These are phyloP conservation scores for Epichloe bromicola DNA, from an alignment of 2,329 filamentous ascomycete genomes.

Conservation along the genomic window DNA sequence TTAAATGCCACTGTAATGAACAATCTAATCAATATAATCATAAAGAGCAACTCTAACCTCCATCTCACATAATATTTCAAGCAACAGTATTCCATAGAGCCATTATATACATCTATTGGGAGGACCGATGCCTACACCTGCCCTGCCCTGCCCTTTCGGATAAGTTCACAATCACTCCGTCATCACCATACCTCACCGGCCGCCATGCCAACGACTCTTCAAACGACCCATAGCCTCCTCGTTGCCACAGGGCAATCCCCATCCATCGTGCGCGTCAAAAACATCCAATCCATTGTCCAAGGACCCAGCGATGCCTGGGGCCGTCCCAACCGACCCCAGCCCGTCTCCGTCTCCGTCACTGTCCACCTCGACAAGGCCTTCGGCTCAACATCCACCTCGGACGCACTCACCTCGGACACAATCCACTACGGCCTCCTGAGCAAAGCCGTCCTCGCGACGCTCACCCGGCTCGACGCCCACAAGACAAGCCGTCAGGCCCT, in stretches of 20 bases:
- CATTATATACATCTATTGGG: no score
- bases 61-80: no score
- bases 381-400: slow-evolving; percentile 40
- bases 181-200: not conserved
- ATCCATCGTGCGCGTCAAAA: slow-evolving; percentile 45
- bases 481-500: slow-evolving; percentile 1
- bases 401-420: slow-evolving; percentile 54
- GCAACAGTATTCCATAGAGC: no score
- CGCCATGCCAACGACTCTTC: not conserved
- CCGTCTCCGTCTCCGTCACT: slow-evolving; percentile 45
- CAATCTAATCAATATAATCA: no score
- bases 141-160: no score
- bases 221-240: slow-evolving; percentile 1
- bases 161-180: no score
- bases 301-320: slow-evolving; percentile 59
- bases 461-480: slow-evolving; percentile 20
- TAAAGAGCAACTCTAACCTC: no score
- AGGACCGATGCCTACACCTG: no score
- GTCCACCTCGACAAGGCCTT: slow-evolving; percentile 46
- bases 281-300: slow-evolving; percentile 43
- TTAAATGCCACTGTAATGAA: no score
- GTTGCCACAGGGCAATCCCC: slow-evolving; percentile 13
- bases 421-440: slow-evolving; percentile 63
- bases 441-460: slow-evolving; percentile 44
- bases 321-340: slow-evolving; percentile 43